Base-by-base conservation (phyloP, 2,329 filamentous ascomycete species). In the Pseudohalonectria lignicola region DNA sequence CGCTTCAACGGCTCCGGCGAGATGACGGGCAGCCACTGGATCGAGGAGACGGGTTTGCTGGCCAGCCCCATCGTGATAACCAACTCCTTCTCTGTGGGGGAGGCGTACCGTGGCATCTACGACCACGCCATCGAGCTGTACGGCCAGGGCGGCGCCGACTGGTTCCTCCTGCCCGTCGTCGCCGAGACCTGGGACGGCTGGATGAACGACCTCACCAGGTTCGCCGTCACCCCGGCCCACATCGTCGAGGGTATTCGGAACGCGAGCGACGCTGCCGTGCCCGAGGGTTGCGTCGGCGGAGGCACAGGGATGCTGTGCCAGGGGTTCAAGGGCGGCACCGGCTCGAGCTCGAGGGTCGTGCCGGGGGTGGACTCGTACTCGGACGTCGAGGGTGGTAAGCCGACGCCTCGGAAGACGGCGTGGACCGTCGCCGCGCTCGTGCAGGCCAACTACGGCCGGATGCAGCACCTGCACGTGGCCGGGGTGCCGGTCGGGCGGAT, bases 231-330 rank as follows among this genome's bases (percentile, higher is more conserved):
- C 18, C 60, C 72, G 0, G 55, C 68, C 39, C 68, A 78, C 43
- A 57, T 80, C 25, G 59, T 73, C 20, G 51, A 60, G 4, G 71
- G 74, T 1, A 71, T 82, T 37, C 60, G 66, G 23, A 60, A 52
- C 7, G 75, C 71, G 1, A 60, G 58, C 3, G 57, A 61, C 8
- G 71, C 64, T 2, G 55, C 60, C 1, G 75, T 82, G 1, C 55
- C 57, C 2, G 78, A 83, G 53, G 79, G 79, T 0, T 76, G 74
- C 46, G 68, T 67, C 2, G 79, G 79, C 3, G 79, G 79, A 15
- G 79, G 79, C n/a, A 77, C 76, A 0, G 77, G 76, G 12, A 81
- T 82, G 75, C 65, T 75, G 28, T 79, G 74, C 49, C 74, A 80
- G 48, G 68, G 67, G 44, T 79, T 75, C 60, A 81, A 82, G 51